A percentile compares a stretch with the other conserved stretches of the same genome.
Evolutionary conservation across 164 flowering plant species (phyloP).

Genomic region (Magnolia sinica): DNA sequence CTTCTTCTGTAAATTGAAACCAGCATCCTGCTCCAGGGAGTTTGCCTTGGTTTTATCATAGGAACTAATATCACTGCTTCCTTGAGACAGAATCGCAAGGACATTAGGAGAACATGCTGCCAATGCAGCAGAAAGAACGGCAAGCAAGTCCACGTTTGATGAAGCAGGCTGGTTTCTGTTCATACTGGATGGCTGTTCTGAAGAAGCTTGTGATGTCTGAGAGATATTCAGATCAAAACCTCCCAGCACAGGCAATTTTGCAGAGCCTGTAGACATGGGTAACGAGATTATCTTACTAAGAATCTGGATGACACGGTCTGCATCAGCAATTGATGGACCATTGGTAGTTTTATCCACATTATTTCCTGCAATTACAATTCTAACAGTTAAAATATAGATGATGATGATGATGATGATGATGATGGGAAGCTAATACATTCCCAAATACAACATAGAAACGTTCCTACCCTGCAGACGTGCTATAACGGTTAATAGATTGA

Average conservation of each 20-base stretch:
- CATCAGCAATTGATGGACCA: constrained; percentile 38
- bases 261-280: constrained; percentile 44
- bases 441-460: not conserved
- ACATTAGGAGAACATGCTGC: constrained; percentile 41
- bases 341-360: constrained; percentile 30
- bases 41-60: constrained; percentile 40
- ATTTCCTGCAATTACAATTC: constrained; percentile 32
- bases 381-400: not conserved
- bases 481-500: constrained; percentile 52
- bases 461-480: constrained; percentile 67
- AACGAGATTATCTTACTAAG: constrained; percentile 62
- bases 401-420: not conserved
- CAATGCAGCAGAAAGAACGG: constrained; percentile 53
- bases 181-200: constrained; percentile 29
- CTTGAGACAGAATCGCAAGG: constrained; percentile 40
- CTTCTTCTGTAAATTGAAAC: constrained; percentile 26
- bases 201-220: constrained; percentile 25
- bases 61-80: constrained; percentile 37
- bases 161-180: constrained; percentile 37
- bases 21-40: constrained; percentile 28
- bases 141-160: constrained; percentile 64
- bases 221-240: constrained; percentile 24
- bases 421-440: not conserved
- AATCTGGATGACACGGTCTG: constrained; percentile 62
- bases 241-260: constrained; percentile 37